A percentile compares a stretch with the other conserved stretches of the same genome.
Evolutionary conservation across 2,329 filamentous ascomycete genomes (phyloP).

Genomic region (Exophiala xenobiotica): DNA sequence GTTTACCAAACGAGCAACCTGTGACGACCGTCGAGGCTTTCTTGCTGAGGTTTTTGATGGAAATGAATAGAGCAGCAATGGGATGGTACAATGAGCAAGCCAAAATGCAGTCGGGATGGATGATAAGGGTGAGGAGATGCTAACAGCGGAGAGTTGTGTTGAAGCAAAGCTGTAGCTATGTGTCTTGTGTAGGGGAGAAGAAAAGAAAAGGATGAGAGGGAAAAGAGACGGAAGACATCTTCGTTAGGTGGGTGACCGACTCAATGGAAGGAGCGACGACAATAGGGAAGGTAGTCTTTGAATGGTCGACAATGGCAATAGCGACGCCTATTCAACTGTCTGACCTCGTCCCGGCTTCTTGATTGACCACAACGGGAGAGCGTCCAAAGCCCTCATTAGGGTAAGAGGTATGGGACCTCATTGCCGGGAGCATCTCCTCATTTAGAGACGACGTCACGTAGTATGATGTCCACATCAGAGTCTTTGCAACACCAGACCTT

Average conservation of each 20-base stretch:
- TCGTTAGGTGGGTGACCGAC: background rate
- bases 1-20: conserved; percentile 10
- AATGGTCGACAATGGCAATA: conserved; percentile 10
- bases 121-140: conserved; percentile 29
- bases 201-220: conserved; percentile 14
- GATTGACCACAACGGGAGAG: background rate
- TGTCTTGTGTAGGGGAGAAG: conserved; percentile 17
- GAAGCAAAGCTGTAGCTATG: conserved; percentile 30
- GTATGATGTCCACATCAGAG: too few relatives aligned
- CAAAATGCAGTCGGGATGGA: conserved; percentile 32
- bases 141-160: conserved; percentile 26
- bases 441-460: background rate
- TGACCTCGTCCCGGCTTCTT: background rate
- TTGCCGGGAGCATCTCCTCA: background rate
- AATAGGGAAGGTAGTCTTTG: background rate
- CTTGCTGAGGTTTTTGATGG: conserved; percentile 17
- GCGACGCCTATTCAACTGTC: conserved; percentile 2
- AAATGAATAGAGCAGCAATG: conserved; percentile 29
- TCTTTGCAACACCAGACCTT: too few relatives aligned
- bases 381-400: conserved; percentile 4
- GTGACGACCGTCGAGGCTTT: conserved; percentile 2
- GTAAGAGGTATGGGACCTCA: conserved; percentile 1
- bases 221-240: conserved; percentile 7
- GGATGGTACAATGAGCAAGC: conserved; percentile 32
- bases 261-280: conserved; percentile 16